Conservation (phyloP, 2,329 filamentous ascomycete species). For the Epicoccum nigrum region DNA sequence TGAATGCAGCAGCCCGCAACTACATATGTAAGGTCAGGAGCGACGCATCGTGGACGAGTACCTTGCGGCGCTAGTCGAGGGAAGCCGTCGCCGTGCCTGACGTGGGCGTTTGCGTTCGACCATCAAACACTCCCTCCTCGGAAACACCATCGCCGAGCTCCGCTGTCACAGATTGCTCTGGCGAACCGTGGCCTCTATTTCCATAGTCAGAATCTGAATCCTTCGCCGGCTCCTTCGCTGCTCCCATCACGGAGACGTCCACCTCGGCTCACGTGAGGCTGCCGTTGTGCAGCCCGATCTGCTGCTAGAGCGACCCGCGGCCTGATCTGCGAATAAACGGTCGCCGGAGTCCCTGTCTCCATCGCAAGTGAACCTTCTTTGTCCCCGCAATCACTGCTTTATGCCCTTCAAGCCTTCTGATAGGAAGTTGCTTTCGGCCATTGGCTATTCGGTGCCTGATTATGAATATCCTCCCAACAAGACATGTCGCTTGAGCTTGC, state of each 20-base stretch:
- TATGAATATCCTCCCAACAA: too few relatives aligned
- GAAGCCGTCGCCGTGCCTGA: conserved; percentile 7
- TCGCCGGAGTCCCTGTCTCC: conserved; percentile 9
- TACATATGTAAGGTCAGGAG: conserved; percentile 6
- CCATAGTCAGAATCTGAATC: too few relatives aligned
- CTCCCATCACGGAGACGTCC: too few relatives aligned
- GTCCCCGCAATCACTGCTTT: not conserved
- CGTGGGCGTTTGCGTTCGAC: not conserved
- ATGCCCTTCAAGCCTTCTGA: conserved; percentile 1
- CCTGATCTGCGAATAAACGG: conserved; percentile 10
- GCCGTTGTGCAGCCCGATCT: not conserved
- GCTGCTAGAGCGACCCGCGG: conserved; percentile 4
- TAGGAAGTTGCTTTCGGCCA: too few relatives aligned
- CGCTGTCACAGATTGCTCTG: not conserved
- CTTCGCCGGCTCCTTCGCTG: too few relatives aligned
- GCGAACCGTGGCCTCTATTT: conserved; percentile 1
- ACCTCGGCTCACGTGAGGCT: not conserved
- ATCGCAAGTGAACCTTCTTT: not conserved
- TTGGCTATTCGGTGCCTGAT: too few relatives aligned
- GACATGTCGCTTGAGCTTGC: not conserved
- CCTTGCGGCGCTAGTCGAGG: conserved; percentile 3
- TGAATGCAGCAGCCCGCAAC: not conserved
- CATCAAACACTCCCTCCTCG: conserved; percentile 2
- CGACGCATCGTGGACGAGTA: not conserved
- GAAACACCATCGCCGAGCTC: conserved; percentile 8